Base-by-base conservation (phyloP, 2,329 filamentous ascomycete genomes). In the Trichoderma gracile region DNA sequence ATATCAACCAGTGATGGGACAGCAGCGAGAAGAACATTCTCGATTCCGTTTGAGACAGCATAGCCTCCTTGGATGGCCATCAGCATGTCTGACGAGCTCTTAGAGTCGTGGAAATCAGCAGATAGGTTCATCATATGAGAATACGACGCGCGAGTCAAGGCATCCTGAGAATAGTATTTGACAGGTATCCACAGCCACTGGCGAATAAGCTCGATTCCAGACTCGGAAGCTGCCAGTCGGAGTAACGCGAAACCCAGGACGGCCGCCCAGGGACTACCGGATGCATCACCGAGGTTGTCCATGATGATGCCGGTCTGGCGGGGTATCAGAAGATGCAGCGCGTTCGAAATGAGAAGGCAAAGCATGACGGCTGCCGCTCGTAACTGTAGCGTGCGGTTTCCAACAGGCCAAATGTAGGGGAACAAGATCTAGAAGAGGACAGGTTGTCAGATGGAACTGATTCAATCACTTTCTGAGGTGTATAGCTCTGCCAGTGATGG, bases 251-350 rank as follows among this genome's bases (percentile, higher is more conserved):
- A 86, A 19, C 84, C 73, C 21, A 81, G 66, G 2, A 86, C 82
- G 25, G 84, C 80, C 3, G 79, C 67, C 84, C 84, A 86, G 1
- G 81, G 79, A 59, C 78, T 81, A 64, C 75, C 79, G 49, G 79
- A 76, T 47, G 82, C 74, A 9, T 81, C 79, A 33, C 81, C 81
- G 23, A 96, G 78, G 66, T 85, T 85, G 71, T 95, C 86, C 68
- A 91, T 88, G 67, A 96, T 87, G 65, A 91, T 86, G 68, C 92
- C 92, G 38, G 94, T 85, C 72, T 95, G 91, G 21, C 90, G 84
- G n/a, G 92, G 92, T 38, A 92, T 86, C 47, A 96, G 78, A 15
- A 96, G 80, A 69, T 93, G 91, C 56, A 96, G 79, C 5, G 85
- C 85, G 68, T 93, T 92, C 63, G 88, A 85, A 58, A 82, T 79